Percentiles rank a stretch among this genome's conserved stretches.
phyloP scores from a whole-genome alignment of 2,329 filamentous ascomycete genomes.

The Raffaelea albimanens region DNA sequence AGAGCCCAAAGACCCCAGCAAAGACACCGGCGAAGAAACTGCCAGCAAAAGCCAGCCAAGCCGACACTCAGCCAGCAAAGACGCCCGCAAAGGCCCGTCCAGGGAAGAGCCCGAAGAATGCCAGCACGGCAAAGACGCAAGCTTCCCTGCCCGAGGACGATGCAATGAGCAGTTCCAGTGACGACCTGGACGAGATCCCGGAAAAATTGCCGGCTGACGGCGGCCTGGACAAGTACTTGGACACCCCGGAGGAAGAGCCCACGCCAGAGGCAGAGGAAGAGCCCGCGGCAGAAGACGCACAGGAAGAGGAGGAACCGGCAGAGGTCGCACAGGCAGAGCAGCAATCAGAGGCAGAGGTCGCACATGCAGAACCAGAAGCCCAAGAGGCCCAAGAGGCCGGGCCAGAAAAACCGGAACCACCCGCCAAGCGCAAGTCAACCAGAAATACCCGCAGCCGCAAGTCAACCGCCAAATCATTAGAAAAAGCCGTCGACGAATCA shows the following conservation, averaged over 20 bases:
- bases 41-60: not conserved
- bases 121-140: not conserved
- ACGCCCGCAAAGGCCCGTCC: not conserved
- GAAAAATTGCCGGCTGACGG: not conserved
- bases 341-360: no score
- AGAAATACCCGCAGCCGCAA: no score
- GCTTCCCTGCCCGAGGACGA: not conserved
- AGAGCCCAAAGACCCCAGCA: not conserved
- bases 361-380: not conserved
- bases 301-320: not conserved
- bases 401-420: not conserved
- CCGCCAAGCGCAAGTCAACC: no score
- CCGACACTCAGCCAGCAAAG: not conserved
- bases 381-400: not conserved
- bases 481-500: not conserved
- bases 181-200: constrained; percentile 7
- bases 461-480: not conserved
- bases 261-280: no score
- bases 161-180: not conserved
- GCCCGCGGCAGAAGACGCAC: not conserved
- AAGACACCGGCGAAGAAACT: not conserved
- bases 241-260: no score
- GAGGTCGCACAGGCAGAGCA: no score
- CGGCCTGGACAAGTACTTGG: not conserved
- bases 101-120: not conserved